These are phyloP conservation scores for Lactifluus volemus DNA, from an alignment of 768 basidiomycete species.

Conservation along the genomic window DNA sequence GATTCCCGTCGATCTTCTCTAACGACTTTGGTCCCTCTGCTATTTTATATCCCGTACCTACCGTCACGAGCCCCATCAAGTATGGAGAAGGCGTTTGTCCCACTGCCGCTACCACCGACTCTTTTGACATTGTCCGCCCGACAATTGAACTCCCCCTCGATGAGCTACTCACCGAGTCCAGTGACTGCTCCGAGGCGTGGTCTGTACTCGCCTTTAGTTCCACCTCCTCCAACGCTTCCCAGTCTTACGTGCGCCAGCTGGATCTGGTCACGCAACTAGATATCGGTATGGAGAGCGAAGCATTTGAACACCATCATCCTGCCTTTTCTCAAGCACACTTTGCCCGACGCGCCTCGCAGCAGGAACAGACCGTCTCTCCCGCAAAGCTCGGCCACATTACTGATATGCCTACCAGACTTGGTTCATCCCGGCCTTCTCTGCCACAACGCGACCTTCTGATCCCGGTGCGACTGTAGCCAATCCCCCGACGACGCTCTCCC, in stretches of 20 bases:
- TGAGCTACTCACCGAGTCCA: slow-evolving; percentile 53
- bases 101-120: slow-evolving; percentile 36
- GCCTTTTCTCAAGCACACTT: slow-evolving; percentile 30
- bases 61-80: slow-evolving; percentile 58
- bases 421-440: background rate
- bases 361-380: slow-evolving; percentile 32
- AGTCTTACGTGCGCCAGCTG: slow-evolving; percentile 16
- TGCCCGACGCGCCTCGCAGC: slow-evolving; percentile 34
- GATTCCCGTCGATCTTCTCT: slow-evolving; percentile 66
- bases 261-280: slow-evolving; percentile 25
- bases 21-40: slow-evolving; percentile 73
- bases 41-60: slow-evolving; percentile 57
- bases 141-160: too few species aligned
- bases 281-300: slow-evolving; percentile 23
- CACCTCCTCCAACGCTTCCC: background rate
- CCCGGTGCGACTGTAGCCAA: slow-evolving; percentile 46
- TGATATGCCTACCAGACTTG: background rate
- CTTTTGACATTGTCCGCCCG: too few species aligned
- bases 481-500: slow-evolving; percentile 17
- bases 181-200: slow-evolving; percentile 29
- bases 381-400: slow-evolving; percentile 31
- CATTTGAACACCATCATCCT: slow-evolving; percentile 23
- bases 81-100: slow-evolving; percentile 66
- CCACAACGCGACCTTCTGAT: slow-evolving; percentile 43
- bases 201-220: slow-evolving; percentile 17